phyloP scores from a whole-genome alignment of 331 rosid species.

The Dryas integrifolia region DNA sequence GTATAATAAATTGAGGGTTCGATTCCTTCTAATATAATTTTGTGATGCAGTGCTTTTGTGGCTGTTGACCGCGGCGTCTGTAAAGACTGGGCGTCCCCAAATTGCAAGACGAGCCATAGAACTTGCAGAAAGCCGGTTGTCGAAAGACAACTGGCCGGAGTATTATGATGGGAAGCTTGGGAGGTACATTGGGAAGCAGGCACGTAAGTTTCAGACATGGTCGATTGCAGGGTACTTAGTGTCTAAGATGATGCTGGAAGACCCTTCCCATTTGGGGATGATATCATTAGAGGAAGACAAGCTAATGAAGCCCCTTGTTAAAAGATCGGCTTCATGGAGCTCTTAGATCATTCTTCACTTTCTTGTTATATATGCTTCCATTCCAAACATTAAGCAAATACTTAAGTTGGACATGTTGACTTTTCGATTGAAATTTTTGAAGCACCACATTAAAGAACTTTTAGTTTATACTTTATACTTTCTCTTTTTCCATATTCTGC shows the following conservation, averaged over 20 bases:
- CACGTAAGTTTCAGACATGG: conserved; percentile 39
- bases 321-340: conserved; percentile 38
- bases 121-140: conserved; percentile 32
- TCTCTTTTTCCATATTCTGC: no score
- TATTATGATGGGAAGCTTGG: conserved; percentile 41
- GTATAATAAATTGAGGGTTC: no score
- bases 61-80: conserved; percentile 38
- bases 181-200: conserved; percentile 32
- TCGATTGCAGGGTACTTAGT: conserved; percentile 40
- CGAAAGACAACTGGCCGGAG: conserved; percentile 41
- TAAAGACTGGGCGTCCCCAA: conserved; percentile 36
- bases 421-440: no score
- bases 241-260: conserved; percentile 45
- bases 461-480: no score
- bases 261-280: conserved; percentile 44
- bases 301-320: conserved; percentile 23
- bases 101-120: conserved; percentile 39
- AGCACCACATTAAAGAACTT: no score
- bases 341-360: background rate
- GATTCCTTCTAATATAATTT: no score
- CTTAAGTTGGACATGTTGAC: background rate
- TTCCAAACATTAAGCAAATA: background rate
- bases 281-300: conserved; percentile 34
- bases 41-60: conserved; percentile 31
- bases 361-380: background rate